Evolutionary conservation across 2,329 filamentous ascomycete genomes (phyloP).

Genomic region (Diplodia intermedia): DNA sequence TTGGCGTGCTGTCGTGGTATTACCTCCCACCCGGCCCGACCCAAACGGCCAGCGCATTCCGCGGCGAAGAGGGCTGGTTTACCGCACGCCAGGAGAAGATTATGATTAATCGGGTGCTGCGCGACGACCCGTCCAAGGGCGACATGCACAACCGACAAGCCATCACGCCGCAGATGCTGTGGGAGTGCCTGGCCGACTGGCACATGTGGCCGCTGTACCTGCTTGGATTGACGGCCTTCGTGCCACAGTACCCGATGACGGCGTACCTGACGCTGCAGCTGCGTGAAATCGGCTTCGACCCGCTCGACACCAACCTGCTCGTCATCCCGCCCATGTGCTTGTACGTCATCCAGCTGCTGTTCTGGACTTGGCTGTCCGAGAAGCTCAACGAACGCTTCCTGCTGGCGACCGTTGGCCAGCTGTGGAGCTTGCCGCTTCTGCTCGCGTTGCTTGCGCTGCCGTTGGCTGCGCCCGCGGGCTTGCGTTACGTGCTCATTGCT

Average conservation of each 20-base stretch:
- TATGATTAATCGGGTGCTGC: conserved; percentile 68
- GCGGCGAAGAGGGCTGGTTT: conserved; percentile 68
- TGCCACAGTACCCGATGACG: conserved; percentile 47
- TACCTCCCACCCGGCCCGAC: conserved; percentile 62
- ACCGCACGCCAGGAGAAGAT: conserved; percentile 71
- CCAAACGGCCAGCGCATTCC: conserved; percentile 64
- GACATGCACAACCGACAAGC: conserved; percentile 64
- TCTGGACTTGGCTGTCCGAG: conserved; percentile 57
- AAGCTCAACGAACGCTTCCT: conserved; percentile 61
- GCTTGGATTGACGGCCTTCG: conserved; percentile 51
- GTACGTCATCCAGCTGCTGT: conserved; percentile 59
- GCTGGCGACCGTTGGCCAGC: conserved; percentile 52
- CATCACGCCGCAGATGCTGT: conserved; percentile 56
- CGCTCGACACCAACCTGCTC: conserved; percentile 53
- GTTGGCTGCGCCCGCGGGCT: conserved; percentile 46
- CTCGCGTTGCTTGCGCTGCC: conserved; percentile 48
- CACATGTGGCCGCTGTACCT: conserved; percentile 64
- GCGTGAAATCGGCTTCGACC: conserved; percentile 49
- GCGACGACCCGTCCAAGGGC: conserved; percentile 63
- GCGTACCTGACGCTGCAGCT: conserved; percentile 51
- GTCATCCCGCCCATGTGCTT: conserved; percentile 54
- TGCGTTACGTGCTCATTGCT: conserved; percentile 48
- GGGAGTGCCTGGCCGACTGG: conserved; percentile 59
- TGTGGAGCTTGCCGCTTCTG: conserved; percentile 52
- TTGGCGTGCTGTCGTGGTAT: conserved; percentile 47